Percentiles rank a stretch among this genome's conserved stretches.
Conservation (phyloP, 495 filamentous ascomycete genomes). For the Cetradonia linearis region DNA sequence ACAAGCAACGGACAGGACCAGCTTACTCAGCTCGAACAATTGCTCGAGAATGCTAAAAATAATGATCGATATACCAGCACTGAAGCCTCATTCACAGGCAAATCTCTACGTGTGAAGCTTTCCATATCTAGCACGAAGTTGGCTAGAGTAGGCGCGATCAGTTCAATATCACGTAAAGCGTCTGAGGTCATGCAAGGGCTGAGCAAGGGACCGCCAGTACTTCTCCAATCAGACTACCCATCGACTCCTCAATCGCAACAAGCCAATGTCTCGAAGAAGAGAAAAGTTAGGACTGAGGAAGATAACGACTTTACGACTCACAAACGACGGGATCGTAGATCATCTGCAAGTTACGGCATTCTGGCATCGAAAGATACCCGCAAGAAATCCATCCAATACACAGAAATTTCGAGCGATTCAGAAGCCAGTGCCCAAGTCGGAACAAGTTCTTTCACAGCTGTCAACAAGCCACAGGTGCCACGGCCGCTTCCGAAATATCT, state of each 20-base stretch:
- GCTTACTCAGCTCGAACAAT: conserved; percentile 16
- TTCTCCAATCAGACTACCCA: conserved; percentile 23
- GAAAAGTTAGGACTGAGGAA: conserved; percentile 16
- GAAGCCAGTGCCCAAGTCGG: conserved; percentile 13
- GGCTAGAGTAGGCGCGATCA: conserved; percentile 1
- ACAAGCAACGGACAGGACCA: not conserved
- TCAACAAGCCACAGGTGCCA: conserved; percentile 46
- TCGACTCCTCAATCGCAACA: conserved; percentile 9
- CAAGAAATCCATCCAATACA: conserved; percentile 10
- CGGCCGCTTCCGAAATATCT: conserved; percentile 22
- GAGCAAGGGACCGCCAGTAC: not conserved
- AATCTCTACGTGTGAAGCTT: conserved; percentile 21
- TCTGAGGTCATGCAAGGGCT: not conserved
- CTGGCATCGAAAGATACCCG: conserved; percentile 6
- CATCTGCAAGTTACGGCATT: not conserved
- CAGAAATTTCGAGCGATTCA: conserved; percentile 21
- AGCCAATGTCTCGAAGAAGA: conserved; percentile 12
- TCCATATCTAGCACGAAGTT: conserved; percentile 19
- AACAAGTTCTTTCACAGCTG: conserved; percentile 7
- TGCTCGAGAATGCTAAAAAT: conserved; percentile 20
- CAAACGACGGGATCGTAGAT: conserved; percentile 16
- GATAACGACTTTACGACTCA: conserved; percentile 21
- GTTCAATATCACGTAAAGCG: conserved; percentile 2
- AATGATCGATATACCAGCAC: conserved; percentile 24
- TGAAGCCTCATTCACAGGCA: conserved; percentile 23